Base-by-base conservation (phyloP, 108 stramenopile species). In the Fragilariopsis cylindrus region DNA sequence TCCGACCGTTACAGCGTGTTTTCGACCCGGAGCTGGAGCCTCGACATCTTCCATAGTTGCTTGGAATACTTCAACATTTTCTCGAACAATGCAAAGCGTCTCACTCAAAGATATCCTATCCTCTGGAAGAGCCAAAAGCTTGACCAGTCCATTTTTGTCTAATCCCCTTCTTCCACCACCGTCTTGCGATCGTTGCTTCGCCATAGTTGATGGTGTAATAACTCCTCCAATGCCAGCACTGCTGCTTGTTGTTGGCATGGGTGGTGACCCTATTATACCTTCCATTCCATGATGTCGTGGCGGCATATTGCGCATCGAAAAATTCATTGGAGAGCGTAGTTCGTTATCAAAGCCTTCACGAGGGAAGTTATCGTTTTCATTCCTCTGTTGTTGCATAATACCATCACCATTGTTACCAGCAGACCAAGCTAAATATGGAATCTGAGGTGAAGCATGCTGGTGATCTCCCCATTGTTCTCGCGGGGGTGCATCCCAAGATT, bases 1-100 rank as follows among this genome's bases (percentile, higher is more conserved):
- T 42, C 92, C 95, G 7, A 96, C 79, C 6, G 72, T 78, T 13
- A 96, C 85, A 9, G 95, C 90, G 43, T 90, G 87, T 75, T 96
- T 96, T 39, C 95, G 76, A 46, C 95, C 95, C 12, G 95, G 95
- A 13, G 95, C 95, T 8, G 95, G 95, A 41, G 95, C 95, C 52
- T 88, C 87, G 46, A 96, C 89, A 69, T 96, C 95, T 11, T 74
- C 82, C 43, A 79, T 75, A 2, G 91, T 92, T 43, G 95, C 95
- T 12, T 88, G 90, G 54, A 96, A 96, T 1, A 96, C 91, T 72
- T 96, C 95, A 53, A 96, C 84, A 57, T 96, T 80, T 70, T 92
- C 92, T 6, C 95, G 86, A 69, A 96, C 84, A 74, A 91, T 86
- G 45, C 92, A 92, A 8, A 96, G 83, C 19, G 95, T 93, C 65